These are phyloP conservation scores for Eragrostis tef DNA, from an alignment of 202 grass and related monocot species.

Conservation along the genomic window DNA sequence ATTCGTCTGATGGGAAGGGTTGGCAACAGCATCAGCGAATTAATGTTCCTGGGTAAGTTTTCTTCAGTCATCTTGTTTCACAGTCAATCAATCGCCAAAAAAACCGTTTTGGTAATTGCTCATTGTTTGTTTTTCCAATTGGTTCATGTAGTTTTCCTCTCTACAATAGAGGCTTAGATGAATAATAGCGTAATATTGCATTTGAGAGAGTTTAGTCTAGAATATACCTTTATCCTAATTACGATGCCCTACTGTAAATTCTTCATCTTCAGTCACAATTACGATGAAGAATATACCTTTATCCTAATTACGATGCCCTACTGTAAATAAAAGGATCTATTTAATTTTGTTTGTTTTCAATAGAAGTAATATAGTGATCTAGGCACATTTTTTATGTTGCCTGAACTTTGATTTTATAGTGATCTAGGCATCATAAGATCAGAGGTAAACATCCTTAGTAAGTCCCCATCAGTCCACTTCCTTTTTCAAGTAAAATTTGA, in stretches of 20 bases:
- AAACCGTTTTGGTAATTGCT: neutral
- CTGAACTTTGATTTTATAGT: neutral
- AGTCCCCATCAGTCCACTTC: neutral
- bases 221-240: neutral
- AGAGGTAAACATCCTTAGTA: neutral
- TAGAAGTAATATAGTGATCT: neutral
- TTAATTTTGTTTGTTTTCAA: neutral
- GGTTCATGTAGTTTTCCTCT: neutral
- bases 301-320: neutral
- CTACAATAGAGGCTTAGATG: neutral
- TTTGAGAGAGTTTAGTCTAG: neutral
- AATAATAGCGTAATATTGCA: neutral
- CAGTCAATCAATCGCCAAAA: neutral
- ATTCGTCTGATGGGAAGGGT: conserved; percentile 44
- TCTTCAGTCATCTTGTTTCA: conserved; percentile 39
- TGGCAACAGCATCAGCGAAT: conserved; percentile 34
- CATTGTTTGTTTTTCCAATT: neutral
- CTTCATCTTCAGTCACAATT: too few species aligned
- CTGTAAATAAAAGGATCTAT: conserved; percentile 7
- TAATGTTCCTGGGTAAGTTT: conserved; percentile 41
- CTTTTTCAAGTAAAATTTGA: neutral
- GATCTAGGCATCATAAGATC: neutral
- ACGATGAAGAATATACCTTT: neutral
- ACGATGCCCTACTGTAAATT: too few species aligned
- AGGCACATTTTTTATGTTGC: neutral